Evolutionary conservation across 257 asterid species (phyloP), one percentile per base, ranked within the genome.

Genomic region (Avicennia marina): DNA sequence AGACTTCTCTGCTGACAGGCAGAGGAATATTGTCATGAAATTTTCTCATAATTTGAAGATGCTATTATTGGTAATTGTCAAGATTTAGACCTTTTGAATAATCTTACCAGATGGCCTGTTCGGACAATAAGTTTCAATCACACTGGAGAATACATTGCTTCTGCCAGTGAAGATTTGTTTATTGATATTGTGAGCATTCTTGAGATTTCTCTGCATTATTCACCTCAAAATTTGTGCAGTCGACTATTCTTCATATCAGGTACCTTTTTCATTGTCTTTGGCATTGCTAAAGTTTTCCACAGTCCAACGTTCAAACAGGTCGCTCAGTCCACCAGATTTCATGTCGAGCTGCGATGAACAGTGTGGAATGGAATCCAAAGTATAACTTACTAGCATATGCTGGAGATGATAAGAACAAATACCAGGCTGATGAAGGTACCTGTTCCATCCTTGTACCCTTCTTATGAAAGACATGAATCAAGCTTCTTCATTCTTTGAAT

Each of bases 351-450:
- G 95, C 95, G 69, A 93, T 93, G 99, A 89, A 93, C 77, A 93
- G 99, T 19, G 99, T 89, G 59, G 99, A 93, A 53, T 86, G 99
- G 99, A 86, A 93, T 72, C 99, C 99, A 16, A 89, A 81, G 69
- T 68, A 58, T 68, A 86, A 89, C 79, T 66, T 93, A 52, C 97
- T 93, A 52, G 99, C 99, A 32, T 89, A 84, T 71, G 99, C 99
- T 25, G 97, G 99, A 58, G 99, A 93, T 63, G 99, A 93, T 66
- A 89, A 89, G 69, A 93, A 93, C 69, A 89, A 93, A 60, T 89
- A 93, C 73, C 90, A 75, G 68, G 75, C 90, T 2, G 99, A 93
- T 56, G 97, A 93, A 89, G 97, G 99, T 85, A 57, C 19, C 11
- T 29, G 1, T 9, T 20, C 39, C 26, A 16, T 36, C 24, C 17